Percentiles rank a stretch among this genome's conserved stretches.
Evolutionary conservation across 1,284 basidiomycete species (phyloP).

Genomic region (Ustilago xerochloae): DNA sequence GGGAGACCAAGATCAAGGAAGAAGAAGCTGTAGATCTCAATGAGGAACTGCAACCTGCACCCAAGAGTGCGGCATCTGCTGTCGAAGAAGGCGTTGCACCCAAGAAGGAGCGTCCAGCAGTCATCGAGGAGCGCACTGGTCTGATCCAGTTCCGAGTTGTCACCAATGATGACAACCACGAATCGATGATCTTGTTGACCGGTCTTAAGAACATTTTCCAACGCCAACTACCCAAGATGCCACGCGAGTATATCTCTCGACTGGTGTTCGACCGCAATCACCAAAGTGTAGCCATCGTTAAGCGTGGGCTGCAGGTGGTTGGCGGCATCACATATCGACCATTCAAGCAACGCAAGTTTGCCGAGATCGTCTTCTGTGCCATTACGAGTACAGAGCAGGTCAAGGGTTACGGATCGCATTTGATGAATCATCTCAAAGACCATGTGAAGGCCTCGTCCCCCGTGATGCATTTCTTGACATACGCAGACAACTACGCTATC

Average conservation of each 20-base stretch:
- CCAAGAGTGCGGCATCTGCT: conserved; percentile 42
- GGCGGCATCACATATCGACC: conserved; percentile 98
- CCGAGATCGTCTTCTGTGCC: conserved; percentile 99
- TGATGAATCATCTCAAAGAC: conserved; percentile 99
- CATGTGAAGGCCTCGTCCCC: conserved; percentile 83
- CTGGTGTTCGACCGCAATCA: conserved; percentile 94
- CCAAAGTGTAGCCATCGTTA: conserved; percentile 91
- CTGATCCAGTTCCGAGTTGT: conserved; percentile 88
- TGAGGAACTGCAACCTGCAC: conserved; percentile 33
- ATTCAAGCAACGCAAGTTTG: conserved; percentile 92
- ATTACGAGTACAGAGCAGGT: conserved; percentile 96
- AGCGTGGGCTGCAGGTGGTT: conserved; percentile 93
- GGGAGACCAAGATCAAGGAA: conserved; percentile 33
- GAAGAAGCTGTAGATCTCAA: conserved; percentile 48
- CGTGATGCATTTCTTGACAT: conserved; percentile 95
- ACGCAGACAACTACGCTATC: conserved; percentile 98
- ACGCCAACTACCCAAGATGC: conserved; percentile 98
- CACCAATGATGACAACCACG: conserved; percentile 81
- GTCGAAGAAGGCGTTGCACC: conserved; percentile 41
- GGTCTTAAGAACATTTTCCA: conserved; percentile 97
- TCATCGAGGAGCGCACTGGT: conserved; percentile 82
- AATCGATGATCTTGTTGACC: conserved; percentile 81
- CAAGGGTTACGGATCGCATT: conserved; percentile 97
- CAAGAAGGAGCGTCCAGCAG: conserved; percentile 73
- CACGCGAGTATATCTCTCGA: conserved; percentile 95